Conservation (phyloP, 345 rosid species). For the Moricandia arvensis region DNA sequence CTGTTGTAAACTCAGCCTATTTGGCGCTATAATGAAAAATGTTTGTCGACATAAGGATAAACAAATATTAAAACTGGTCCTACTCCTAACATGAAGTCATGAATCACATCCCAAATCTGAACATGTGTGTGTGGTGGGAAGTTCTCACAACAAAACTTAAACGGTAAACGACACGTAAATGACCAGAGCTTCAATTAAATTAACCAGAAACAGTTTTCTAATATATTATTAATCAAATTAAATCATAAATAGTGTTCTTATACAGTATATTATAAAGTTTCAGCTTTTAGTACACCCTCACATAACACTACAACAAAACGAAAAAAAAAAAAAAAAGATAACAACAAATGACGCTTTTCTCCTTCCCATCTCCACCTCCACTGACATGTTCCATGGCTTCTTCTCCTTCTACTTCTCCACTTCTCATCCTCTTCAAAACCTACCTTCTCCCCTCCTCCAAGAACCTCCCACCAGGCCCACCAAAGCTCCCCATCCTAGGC, state of each 20-base stretch:
- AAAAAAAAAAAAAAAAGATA: not conserved
- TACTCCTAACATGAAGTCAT: too few relatives aligned
- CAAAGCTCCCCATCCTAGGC: conserved; percentile 45
- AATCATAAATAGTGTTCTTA: not conserved
- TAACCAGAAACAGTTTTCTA: too few relatives aligned
- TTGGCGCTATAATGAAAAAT: too few relatives aligned
- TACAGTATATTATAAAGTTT: not conserved
- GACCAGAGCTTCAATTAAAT: too few relatives aligned
- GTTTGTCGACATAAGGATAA: too few relatives aligned
- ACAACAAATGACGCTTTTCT: conserved; percentile 13
- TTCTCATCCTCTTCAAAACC: conserved; percentile 20
- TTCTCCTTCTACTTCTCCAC: conserved; percentile 14
- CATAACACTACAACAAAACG: not conserved
- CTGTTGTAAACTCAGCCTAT: too few relatives aligned
- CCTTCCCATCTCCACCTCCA: conserved; percentile 9
- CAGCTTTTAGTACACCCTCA: not conserved
- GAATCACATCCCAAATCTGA: not conserved
- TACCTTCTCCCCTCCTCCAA: conserved; percentile 10
- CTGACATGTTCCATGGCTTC: conserved; percentile 29
- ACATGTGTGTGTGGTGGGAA: not conserved
- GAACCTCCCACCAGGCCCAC: conserved; percentile 44
- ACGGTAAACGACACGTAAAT: too few relatives aligned
- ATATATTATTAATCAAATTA: not conserved
- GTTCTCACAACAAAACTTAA: not conserved
- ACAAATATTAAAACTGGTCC: too few relatives aligned